phyloP scores from a whole-genome alignment of 2,329 filamentous ascomycete genomes.

The Curvularia sp. region DNA sequence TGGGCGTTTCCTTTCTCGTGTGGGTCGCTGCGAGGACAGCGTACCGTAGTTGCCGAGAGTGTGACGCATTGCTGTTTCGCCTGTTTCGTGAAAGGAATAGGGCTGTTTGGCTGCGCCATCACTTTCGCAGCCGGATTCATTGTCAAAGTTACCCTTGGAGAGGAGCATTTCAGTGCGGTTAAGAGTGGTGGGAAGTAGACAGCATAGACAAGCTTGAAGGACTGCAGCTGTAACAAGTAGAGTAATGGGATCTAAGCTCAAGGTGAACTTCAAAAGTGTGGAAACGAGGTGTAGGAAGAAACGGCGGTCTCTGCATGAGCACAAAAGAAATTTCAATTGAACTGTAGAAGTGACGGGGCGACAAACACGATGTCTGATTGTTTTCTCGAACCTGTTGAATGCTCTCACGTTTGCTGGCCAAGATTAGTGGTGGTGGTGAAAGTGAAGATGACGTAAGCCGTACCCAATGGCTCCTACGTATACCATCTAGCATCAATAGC shows the following conservation, averaged over 20 bases:
- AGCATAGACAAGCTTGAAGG: neutral
- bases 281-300: neutral
- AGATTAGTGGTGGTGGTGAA: slow-evolving; percentile 13
- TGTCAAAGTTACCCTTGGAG: slow-evolving; percentile 1
- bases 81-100: neutral
- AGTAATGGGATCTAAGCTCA: neutral
- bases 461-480: slow-evolving; percentile 3
- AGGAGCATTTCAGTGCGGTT: neutral
- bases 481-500: neutral
- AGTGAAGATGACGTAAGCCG: slow-evolving; percentile 4
- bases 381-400: neutral
- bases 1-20: slow-evolving; percentile 1
- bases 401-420: slow-evolving; percentile 2
- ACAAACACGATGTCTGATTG: neutral
- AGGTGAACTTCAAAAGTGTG: neutral
- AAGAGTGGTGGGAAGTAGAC: neutral
- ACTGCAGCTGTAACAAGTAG: neutral
- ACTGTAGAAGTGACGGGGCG: neutral
- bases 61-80: neutral
- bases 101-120: neutral
- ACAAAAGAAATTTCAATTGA: slow-evolving; percentile 7
- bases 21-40: slow-evolving; percentile 12
- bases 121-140: neutral
- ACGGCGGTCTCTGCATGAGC: neutral
- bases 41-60: slow-evolving; percentile 12